phyloP scores from a whole-genome alignment of 2,329 filamentous ascomycete genomes.

The Cytospora piceae region DNA sequence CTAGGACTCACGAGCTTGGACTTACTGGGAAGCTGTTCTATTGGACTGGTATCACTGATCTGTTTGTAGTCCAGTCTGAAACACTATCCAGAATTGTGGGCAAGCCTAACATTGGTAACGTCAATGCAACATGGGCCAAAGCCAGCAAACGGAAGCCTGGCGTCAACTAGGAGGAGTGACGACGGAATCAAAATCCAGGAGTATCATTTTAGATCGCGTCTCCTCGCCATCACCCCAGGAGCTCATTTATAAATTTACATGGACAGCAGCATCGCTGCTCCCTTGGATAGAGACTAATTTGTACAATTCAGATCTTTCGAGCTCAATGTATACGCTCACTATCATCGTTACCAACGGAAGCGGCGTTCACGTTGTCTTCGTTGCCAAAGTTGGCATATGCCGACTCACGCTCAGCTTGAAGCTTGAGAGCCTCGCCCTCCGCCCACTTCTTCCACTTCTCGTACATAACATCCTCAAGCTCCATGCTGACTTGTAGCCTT shows the following conservation, averaged over 20 bases:
- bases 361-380: slow-evolving; percentile 39
- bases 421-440: slow-evolving; percentile 47
- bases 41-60: slow-evolving; percentile 66
- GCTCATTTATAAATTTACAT: background rate
- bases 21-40: slow-evolving; percentile 80
- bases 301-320: background rate
- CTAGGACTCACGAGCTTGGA: slow-evolving; percentile 80
- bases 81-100: slow-evolving; percentile 56
- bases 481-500: slow-evolving; percentile 75
- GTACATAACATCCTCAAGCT: slow-evolving; percentile 77
- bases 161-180: background rate
- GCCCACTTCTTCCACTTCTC: slow-evolving; percentile 89
- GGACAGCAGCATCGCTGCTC: background rate
- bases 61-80: slow-evolving; percentile 83
- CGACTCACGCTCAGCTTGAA: slow-evolving; percentile 45
- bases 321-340: slow-evolving; percentile 18
- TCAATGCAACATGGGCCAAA: slow-evolving; percentile 22
- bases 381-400: slow-evolving; percentile 50
- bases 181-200: background rate
- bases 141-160: background rate
- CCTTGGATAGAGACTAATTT: background rate
- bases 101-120: slow-evolving; percentile 38
- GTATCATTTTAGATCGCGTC: background rate
- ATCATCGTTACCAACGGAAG: slow-evolving; percentile 31
- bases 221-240: background rate